Evolutionary conservation across 2,329 filamentous ascomycete species (phyloP).

Genomic region (Whalleya microplaca): DNA sequence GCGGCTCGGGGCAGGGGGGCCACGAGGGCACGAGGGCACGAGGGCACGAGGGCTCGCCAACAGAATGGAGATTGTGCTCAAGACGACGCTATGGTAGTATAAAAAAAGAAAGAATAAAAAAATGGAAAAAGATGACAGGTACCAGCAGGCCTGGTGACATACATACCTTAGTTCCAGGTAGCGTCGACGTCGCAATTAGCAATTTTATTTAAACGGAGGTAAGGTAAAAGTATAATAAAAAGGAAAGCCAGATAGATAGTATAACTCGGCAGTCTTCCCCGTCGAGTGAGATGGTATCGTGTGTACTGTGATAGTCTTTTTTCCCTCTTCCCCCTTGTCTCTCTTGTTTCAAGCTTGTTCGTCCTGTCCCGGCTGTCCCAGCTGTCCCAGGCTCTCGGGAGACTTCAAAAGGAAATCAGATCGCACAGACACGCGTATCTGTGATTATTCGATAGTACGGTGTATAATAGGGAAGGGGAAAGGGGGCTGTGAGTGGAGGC

Average conservation of each 20-base stretch:
- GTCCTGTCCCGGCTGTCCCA: too few relatives aligned
- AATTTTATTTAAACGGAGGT: constrained; percentile 26
- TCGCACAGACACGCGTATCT: constrained; percentile 19
- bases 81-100: neutral
- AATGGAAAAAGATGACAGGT: constrained; percentile 11
- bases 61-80: constrained; percentile 10
- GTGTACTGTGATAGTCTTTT: too few relatives aligned
- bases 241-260: constrained; percentile 25
- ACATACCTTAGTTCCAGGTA: constrained; percentile 22
- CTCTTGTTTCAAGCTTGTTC: neutral
- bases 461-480: neutral
- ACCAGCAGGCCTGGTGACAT: constrained; percentile 9
- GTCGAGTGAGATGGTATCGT: too few relatives aligned
- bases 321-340: neutral
- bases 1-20: constrained; percentile 22
- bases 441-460: neutral
- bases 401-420: constrained; percentile 3
- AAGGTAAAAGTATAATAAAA: neutral
- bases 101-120: neutral
- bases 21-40: constrained; percentile 18
- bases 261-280: constrained; percentile 15
- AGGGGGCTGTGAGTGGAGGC: neutral
- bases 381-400: constrained; percentile 5
- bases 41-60: constrained; percentile 17
- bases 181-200: constrained; percentile 22